Base-by-base conservation (phyloP, 23 red algal genomes). In the Pyropia yezoensis region DNA sequence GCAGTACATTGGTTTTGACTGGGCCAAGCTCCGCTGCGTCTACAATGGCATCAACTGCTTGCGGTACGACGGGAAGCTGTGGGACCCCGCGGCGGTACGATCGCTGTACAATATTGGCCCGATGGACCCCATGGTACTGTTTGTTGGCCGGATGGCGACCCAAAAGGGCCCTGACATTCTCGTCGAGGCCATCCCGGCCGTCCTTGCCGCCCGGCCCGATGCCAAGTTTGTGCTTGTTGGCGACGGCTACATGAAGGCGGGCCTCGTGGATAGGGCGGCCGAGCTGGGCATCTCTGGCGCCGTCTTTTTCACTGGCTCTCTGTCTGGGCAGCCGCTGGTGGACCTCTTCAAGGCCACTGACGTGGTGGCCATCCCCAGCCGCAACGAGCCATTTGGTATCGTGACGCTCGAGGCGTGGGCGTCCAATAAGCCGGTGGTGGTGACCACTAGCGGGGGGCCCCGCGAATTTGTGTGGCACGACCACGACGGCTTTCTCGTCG, bases 361-460 rank as follows among this genome's bases (percentile, higher is more conserved):
- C 60, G 71, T 95, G 75, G 90, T 95, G 24, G 76, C 76, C 26
- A 86, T 95, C 32, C 90, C 90, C 9, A 82, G 74, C 28, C 90
- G 90, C 68, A 91, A 98, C 73, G 94, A 98, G 55, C 94, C 87
- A 3, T 98, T 98, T 67, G 94, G 94, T 30, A 98, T 98, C 64
- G 94, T 98, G 59, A 80, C 79, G 47, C 70, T 98, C 21, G 94
- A 98, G 67, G 94, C 94, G 18, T 91, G 87, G 94, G 94, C 94
- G 17, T 82, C 82, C 16, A 87, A 86, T 49, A 98, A 98, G 70
- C 94, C 94, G 18, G 85, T 98, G n/a, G 88, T 98, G 27, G 94
- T 91, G 30, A 88, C 81, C 11, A 98, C 91, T 30, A 91, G 68
- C 28, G 85, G 94, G 34, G 94, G 94, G 27, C 94, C 94, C 24